A percentile compares a stretch with the other conserved stretches of the same genome.
Conservation (phyloP, 768 basidiomycete species). For the Russula compacta region DNA sequence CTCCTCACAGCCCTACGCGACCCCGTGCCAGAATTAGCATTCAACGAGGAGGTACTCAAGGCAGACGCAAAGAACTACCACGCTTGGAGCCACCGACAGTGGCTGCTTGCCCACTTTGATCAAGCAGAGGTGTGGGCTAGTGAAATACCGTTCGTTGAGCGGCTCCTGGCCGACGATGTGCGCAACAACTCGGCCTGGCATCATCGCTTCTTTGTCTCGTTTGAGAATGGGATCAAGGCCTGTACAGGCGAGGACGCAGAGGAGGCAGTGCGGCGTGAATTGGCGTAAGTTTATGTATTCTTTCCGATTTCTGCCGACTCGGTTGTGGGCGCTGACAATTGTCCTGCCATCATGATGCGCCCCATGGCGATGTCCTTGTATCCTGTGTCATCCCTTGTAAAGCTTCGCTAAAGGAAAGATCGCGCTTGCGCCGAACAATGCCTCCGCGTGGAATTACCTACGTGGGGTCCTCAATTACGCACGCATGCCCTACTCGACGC, state of each 20-base stretch:
- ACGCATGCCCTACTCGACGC: constrained; percentile 44
- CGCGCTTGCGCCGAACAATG: constrained; percentile 82
- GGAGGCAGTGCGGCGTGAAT: constrained; percentile 54
- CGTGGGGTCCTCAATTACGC: constrained; percentile 70
- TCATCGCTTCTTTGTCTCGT: constrained; percentile 86
- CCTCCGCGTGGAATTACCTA: constrained; percentile 95
- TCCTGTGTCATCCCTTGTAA: constrained; percentile 30
- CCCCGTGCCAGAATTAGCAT: constrained; percentile 63
- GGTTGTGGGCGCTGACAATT: background rate
- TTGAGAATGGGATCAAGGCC: constrained; percentile 50
- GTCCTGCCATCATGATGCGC: background rate
- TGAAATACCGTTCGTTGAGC: constrained; percentile 69
- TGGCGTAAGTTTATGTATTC: constrained; percentile 49
- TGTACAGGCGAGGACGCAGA: constrained; percentile 51
- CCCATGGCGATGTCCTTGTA: constrained; percentile 5
- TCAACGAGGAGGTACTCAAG: constrained; percentile 63
- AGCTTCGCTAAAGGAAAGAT: constrained; percentile 73
- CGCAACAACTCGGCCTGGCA: constrained; percentile 98
- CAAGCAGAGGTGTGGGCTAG: constrained; percentile 58
- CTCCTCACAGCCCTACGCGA: constrained; percentile 49
- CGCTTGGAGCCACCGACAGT: constrained; percentile 97
- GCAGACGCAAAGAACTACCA: constrained; percentile 95
- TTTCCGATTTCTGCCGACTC: background rate
- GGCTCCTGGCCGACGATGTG: constrained; percentile 63
- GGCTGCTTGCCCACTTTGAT: constrained; percentile 82